These are phyloP conservation scores for Plasmodium malariae DNA, from an alignment of 169 alveolate species.

Conservation along the genomic window DNA sequence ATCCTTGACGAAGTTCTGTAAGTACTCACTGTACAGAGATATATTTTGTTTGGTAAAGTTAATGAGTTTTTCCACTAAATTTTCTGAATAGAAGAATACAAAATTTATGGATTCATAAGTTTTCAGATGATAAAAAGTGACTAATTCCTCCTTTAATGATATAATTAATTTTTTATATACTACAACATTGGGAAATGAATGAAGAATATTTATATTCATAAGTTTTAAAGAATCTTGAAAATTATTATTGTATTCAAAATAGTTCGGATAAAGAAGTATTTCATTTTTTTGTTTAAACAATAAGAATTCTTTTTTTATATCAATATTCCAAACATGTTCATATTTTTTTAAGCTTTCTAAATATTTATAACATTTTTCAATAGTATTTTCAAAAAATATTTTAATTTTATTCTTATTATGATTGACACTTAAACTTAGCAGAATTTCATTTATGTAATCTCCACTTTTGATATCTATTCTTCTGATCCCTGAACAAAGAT, in stretches of 20 bases:
- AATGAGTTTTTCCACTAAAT: slow-evolving; percentile 32
- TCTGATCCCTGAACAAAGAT: slow-evolving; percentile 55
- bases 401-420: slow-evolving; percentile 34
- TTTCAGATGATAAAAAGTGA: slow-evolving; percentile 26
- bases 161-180: slow-evolving; percentile 50
- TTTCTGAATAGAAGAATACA: slow-evolving; percentile 53
- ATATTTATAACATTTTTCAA: slow-evolving; percentile 38
- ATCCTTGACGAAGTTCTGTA: slow-evolving; percentile 60
- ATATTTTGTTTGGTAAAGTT: slow-evolving; percentile 44
- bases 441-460: slow-evolving; percentile 57
- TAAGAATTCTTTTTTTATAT: slow-evolving; percentile 40
- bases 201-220: slow-evolving; percentile 53
- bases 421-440: slow-evolving; percentile 51
- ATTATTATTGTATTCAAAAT: slow-evolving; percentile 68
- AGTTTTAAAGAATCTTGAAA: slow-evolving; percentile 57
- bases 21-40: slow-evolving; percentile 45
- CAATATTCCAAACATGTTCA: slow-evolving; percentile 53
- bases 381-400: slow-evolving; percentile 33
- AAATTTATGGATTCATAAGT: slow-evolving; percentile 54
- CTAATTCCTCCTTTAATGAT: slow-evolving; percentile 31
- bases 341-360: slow-evolving; percentile 36
- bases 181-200: slow-evolving; percentile 40
- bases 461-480: slow-evolving; percentile 72
- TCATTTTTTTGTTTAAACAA: slow-evolving; percentile 52
- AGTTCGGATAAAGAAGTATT: slow-evolving; percentile 42